Conservation (phyloP, 106 monocot species). For the Ottelia alismoides region DNA sequence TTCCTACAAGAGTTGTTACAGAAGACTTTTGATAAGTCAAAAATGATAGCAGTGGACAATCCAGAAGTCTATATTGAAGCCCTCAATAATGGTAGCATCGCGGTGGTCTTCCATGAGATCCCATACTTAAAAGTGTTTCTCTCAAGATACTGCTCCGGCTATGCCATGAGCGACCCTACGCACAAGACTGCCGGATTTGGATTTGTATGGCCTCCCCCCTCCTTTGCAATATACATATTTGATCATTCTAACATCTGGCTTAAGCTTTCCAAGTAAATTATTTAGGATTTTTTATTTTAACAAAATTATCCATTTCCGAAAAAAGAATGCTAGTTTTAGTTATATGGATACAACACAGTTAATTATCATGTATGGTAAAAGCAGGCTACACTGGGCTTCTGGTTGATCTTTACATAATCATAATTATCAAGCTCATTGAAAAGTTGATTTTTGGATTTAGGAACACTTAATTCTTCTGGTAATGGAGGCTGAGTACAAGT, state of each 20-base stretch:
- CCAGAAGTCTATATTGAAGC: slow-evolving; percentile 1
- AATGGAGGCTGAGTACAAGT: no score
- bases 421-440: no score
- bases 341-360: no score
- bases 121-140: slow-evolving; percentile 19
- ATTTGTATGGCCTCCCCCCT: background rate
- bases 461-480: no score
- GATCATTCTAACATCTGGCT: background rate
- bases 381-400: no score
- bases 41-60: background rate
- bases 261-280: background rate
- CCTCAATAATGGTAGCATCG: background rate
- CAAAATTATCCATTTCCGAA: background rate
- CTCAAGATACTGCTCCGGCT: background rate
- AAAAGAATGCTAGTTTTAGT: background rate
- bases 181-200: background rate
- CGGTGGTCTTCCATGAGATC: slow-evolving; percentile 13
- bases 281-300: background rate
- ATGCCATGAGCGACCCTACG: background rate
- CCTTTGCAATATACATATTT: no score
- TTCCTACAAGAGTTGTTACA: background rate
- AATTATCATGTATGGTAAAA: no score
- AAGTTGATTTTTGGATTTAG: no score
- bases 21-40: background rate
- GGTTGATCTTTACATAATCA: no score